Percentiles rank a stretch among this genome's conserved stretches.
Conservation (phyloP, 2,329 filamentous ascomycete species). For the Aureobasidium melanogenum region DNA sequence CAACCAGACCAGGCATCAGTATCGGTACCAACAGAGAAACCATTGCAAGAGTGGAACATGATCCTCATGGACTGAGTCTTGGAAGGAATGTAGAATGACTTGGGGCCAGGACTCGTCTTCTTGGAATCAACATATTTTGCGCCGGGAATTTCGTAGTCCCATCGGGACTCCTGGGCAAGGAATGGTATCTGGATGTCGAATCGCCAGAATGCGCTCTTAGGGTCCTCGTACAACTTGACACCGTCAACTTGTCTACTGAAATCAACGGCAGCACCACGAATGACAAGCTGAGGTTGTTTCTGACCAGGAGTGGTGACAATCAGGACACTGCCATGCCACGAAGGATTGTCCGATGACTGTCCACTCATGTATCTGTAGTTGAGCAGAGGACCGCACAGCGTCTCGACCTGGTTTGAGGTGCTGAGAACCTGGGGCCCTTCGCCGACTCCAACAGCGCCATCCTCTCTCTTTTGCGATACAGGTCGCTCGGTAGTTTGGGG, state of each 20-base stretch:
- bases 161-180: slow-evolving; percentile 63
- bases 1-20: slow-evolving; percentile 51
- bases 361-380: slow-evolving; percentile 70
- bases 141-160: slow-evolving; percentile 66
- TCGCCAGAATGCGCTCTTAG: slow-evolving; percentile 49
- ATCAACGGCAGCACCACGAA: slow-evolving; percentile 37
- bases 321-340: slow-evolving; percentile 80
- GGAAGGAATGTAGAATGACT: slow-evolving; percentile 50
- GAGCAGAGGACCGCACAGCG: slow-evolving; percentile 63
- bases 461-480: slow-evolving; percentile 6
- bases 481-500: background rate
- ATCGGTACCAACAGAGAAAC: slow-evolving; percentile 58
- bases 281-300: slow-evolving; percentile 50
- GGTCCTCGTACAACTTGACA: slow-evolving; percentile 52
- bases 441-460: slow-evolving; percentile 29
- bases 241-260: slow-evolving; percentile 32
- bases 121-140: slow-evolving; percentile 50
- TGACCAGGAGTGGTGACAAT: slow-evolving; percentile 69
- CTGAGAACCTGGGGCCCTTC: slow-evolving; percentile 34
- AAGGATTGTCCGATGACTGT: slow-evolving; percentile 32
- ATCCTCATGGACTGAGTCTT: slow-evolving; percentile 57
- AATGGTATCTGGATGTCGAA: slow-evolving; percentile 55
- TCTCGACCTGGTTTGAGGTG: slow-evolving; percentile 39
- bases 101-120: slow-evolving; percentile 22
- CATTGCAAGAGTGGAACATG: slow-evolving; percentile 62